Evolutionary conservation across 805 yeast genomes (phyloP).

Genomic region (Ogataea corticis): DNA sequence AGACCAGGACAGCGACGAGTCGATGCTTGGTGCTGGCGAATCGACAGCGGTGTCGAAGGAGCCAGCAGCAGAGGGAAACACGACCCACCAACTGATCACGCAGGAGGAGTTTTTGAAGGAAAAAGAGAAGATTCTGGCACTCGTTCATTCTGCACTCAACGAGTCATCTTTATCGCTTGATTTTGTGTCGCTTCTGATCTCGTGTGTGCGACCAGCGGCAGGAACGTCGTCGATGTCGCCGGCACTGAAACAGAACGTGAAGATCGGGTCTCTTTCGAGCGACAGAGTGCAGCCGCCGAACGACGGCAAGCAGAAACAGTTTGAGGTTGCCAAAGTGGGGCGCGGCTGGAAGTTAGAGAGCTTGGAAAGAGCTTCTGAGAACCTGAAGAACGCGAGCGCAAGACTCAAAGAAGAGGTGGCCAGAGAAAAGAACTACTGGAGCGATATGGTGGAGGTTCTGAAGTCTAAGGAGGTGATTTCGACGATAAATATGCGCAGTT

Average conservation of each 20-base stretch:
- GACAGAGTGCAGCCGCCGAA: constrained; percentile 38
- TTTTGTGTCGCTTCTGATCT: constrained; percentile 78
- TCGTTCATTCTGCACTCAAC: constrained; percentile 70
- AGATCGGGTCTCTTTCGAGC: constrained; percentile 70
- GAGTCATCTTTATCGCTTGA: constrained; percentile 88
- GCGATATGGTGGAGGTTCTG: constrained; percentile 44
- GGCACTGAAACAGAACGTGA: constrained; percentile 68
- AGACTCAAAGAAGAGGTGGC: constrained; percentile 54
- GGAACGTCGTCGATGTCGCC: constrained; percentile 89
- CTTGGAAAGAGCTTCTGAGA: constrained; percentile 52
- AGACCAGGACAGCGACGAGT: constrained; percentile 12
- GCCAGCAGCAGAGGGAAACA: neutral
- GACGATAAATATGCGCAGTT: constrained; percentile 59
- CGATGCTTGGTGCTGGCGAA: constrained; percentile 18
- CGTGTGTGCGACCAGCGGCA: constrained; percentile 80
- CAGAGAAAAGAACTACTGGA: constrained; percentile 73
- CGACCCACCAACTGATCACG: constrained; percentile 20
- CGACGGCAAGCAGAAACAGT: constrained; percentile 18
- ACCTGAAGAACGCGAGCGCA: constrained; percentile 51
- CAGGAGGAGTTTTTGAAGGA: constrained; percentile 47
- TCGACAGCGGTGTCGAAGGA: constrained; percentile 2
- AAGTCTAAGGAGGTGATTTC: constrained; percentile 61
- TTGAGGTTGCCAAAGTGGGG: constrained; percentile 43
- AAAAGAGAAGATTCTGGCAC: constrained; percentile 52
- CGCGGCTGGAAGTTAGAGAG: constrained; percentile 87